Evolutionary conservation across 2,329 filamentous ascomycete species (phyloP), one percentile per base, ranked within the genome.

Genomic region (Talaromyces sp.): DNA sequence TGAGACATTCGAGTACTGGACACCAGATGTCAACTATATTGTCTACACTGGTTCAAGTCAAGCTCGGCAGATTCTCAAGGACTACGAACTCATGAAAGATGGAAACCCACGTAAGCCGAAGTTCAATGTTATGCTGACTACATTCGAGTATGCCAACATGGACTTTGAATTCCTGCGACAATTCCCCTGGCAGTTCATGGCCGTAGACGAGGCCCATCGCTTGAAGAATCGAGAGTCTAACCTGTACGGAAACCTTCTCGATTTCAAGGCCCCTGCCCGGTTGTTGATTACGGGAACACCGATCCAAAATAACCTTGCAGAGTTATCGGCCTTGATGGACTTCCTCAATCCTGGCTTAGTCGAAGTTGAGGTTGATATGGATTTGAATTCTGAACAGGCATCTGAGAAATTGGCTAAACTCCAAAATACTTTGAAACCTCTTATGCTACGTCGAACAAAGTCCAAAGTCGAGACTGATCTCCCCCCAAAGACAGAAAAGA

Each of bases 141-240:
- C 95, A 0, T 99, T 99, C 75, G 95, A 99, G 78, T 98, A 96
- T 75, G 95, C 97, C 65, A 84, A 97, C 57, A 87, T 89, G 65
- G 95, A 99, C 75, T 89, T 90, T 68, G 83, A 89, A 43, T 96
- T 97, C 73, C 80, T 99, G 43, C 90, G 90, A 66, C 89, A 90
- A 68, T 92, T 99, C 78, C 97, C 97, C 77, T 99, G 95, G 94
- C 95, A 99, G 76, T 95, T 95, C 65, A 88, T 99, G 75, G 93
- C 92, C 43, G 92, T 99, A 52, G 95, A 99, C 71, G 95, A 99
- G 80, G 95, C 95, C 35, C 95, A 99, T 80, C 91, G 96, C 62
- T 81, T 99, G 69, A 99, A 99, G 82, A 99, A 99, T 73, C 88
- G 91, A 67, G 94, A 98, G 66, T 97, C 95, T 3, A 93, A 97